Conservation (phyloP, 2,329 filamentous ascomycete species). For the Phoma sp. region DNA sequence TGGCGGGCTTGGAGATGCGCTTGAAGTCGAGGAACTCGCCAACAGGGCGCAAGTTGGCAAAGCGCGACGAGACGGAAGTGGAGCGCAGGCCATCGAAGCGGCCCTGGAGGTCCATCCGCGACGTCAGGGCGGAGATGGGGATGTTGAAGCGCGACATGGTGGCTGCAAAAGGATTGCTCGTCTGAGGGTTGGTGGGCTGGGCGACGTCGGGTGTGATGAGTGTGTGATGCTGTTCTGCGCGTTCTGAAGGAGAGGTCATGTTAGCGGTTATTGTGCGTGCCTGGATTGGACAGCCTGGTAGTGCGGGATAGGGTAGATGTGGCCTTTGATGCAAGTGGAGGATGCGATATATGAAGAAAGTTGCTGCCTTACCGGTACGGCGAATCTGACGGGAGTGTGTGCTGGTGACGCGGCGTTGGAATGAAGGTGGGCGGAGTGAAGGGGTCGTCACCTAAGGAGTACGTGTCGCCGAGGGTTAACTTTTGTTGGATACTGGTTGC, state of each 20-base stretch:
- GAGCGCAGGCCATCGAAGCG: constrained; percentile 84
- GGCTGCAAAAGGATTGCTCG: constrained; percentile 16
- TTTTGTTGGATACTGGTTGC: constrained; percentile 4
- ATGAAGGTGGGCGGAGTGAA: constrained; percentile 20
- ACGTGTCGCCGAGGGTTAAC: constrained; percentile 12
- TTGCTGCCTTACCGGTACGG: constrained; percentile 37
- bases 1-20: constrained; percentile 90
- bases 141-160: constrained; percentile 89
- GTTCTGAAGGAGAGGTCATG: constrained; percentile 37
- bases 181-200: constrained; percentile 16
- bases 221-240: constrained; percentile 37
- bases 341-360: constrained; percentile 20
- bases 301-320: constrained; percentile 30
- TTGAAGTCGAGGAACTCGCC: constrained; percentile 96
- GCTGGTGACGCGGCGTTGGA: constrained; percentile 34
- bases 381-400: constrained; percentile 9
- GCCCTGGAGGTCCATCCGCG: constrained; percentile 82
- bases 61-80: constrained; percentile 79
- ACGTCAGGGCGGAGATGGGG: constrained; percentile 88
- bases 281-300: background rate
- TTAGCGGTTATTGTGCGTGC: constrained; percentile 27
- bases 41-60: constrained; percentile 89
- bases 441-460: constrained; percentile 9
- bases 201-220: constrained; percentile 28
- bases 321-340: constrained; percentile 27